phyloP scores from a whole-genome alignment of 2,329 filamentous ascomycete species.

The Xylariaceae sp. region DNA sequence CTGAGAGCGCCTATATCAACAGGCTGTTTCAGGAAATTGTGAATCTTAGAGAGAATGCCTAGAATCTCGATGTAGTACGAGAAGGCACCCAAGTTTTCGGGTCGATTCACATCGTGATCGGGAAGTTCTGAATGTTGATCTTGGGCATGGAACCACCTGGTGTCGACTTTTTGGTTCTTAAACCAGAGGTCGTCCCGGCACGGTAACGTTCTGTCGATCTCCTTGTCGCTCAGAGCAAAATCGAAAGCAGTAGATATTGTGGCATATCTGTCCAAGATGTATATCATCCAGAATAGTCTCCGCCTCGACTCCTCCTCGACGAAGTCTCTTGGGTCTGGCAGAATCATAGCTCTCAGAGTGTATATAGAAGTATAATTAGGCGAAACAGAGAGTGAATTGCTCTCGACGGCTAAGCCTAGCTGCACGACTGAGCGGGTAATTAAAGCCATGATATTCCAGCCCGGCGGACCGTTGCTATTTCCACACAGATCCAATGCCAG shows the following conservation, averaged over 20 bases:
- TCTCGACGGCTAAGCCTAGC: conserved; percentile 81
- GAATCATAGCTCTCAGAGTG: conserved; percentile 80
- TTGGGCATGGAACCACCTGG: conserved; percentile 72
- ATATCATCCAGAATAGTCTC: conserved; percentile 92
- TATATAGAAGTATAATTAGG: conserved; percentile 86
- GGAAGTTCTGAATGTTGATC: conserved; percentile 46
- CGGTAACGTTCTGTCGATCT: conserved; percentile 84
- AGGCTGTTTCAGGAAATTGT: conserved; percentile 84
- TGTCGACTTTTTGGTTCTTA: conserved; percentile 82
- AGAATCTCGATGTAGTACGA: conserved; percentile 90
- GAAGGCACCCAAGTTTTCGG: conserved; percentile 84
- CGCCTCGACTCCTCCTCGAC: conserved; percentile 87
- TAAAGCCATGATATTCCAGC: conserved; percentile 88
- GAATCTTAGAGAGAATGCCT: conserved; percentile 83
- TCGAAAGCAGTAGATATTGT: conserved; percentile 92
- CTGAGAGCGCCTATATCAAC: conserved; percentile 83
- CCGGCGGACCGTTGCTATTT: conserved; percentile 84
- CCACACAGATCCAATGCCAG: conserved; percentile 83
- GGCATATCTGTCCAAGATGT: conserved; percentile 85
- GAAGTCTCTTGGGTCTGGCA: conserved; percentile 82
- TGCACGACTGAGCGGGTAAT: conserved; percentile 90
- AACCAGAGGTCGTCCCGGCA: conserved; percentile 87
- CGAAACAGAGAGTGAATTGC: conserved; percentile 75
- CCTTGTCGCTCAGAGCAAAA: conserved; percentile 84
- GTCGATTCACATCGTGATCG: conserved; percentile 68